Conservation (phyloP, 2,329 filamentous ascomycete species). For the Cryphonectria radicalis region DNA sequence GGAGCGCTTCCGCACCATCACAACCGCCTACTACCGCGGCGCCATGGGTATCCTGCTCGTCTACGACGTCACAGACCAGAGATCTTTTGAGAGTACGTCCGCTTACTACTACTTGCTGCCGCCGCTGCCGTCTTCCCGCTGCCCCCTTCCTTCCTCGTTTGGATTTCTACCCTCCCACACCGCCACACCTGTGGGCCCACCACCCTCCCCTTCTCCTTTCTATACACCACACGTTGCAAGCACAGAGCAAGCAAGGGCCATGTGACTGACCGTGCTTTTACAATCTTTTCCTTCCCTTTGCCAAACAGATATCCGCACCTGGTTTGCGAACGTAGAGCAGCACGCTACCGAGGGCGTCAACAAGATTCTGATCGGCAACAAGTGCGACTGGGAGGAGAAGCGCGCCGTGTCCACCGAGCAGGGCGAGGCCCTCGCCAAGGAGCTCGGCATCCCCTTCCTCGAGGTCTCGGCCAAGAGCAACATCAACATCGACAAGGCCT, state of each 20-base stretch:
- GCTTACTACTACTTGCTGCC: conserved; percentile 23
- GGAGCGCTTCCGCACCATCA: conserved; percentile 98
- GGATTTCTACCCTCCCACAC: not conserved
- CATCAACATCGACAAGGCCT: conserved; percentile 99
- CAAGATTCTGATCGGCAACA: conserved; percentile 99
- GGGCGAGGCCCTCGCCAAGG: conserved; percentile 90
- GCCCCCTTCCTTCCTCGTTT: no score
- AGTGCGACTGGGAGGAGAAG: conserved; percentile 99
- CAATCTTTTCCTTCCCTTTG: conserved; percentile 44
- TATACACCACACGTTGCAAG: conserved; percentile 7
- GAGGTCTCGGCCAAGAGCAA: conserved; percentile 99
- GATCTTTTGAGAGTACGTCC: conserved; percentile 86
- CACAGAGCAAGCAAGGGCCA: conserved; percentile 3
- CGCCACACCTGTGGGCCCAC: conserved; percentile 25
- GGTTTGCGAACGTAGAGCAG: conserved; percentile 99
- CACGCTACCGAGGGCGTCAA: conserved; percentile 98
- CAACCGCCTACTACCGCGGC: conserved; percentile 96
- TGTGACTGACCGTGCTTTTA: conserved; percentile 2
- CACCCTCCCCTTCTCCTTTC: not conserved
- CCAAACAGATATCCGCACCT: conserved; percentile 82
- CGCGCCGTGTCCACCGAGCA: conserved; percentile 90
- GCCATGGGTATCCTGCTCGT: conserved; percentile 98
- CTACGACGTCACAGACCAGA: conserved; percentile 97
- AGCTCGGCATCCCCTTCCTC: conserved; percentile 96
- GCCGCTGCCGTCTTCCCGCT: not conserved